Evolutionary conservation across 2,329 filamentous ascomycete species (phyloP), one percentile per base, ranked within the genome.

Genomic region (Verticillium klebahnii): DNA sequence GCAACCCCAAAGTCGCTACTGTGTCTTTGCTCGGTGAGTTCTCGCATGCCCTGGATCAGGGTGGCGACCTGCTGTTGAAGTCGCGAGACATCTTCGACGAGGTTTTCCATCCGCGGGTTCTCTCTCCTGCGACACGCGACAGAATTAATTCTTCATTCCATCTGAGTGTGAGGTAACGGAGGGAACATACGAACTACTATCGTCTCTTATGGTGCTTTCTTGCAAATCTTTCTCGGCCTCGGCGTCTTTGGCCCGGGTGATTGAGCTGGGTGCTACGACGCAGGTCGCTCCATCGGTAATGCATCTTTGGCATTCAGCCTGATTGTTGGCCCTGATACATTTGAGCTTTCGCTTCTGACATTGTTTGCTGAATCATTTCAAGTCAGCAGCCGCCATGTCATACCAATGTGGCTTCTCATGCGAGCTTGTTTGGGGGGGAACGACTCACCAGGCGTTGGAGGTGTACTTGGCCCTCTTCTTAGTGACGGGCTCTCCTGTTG

Each of bases 341-440:
- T 78, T 78, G 60, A 78, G 73, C 61, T 78, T 78, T 32, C 74
- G 66, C 45, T 73, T 75, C 62, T 77, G 77, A 64, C 76, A 78
- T 25, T 77, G 74, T 58, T 77, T 71, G 32, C 73, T 73, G 36
- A 11, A 55, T 23, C 15, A 15, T 36, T 1, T 5, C 3, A 12
- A 40, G 2, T 6, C n/a, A 62, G 52, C 11, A 29, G 14, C 19
- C 36, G n/a, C 19, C 19, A 8, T 34, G 31, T 3, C 40, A 6
- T 8, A 50, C 12, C 31, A 5, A 6, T 7, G 6, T 15, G 17
- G 23, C 0, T 40, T 6, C 23, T 2, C 12, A 63, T 2, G 19
- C 23, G 19, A 23, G 19, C 34, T 2, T 36, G 25, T 25, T 25
- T 5, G 14, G 36, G 17, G 36, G 36, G n/a, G 39, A 45, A 45